phyloP scores from a whole-genome alignment of 164 flowering plant species.

The Pachysandra terminalis region DNA sequence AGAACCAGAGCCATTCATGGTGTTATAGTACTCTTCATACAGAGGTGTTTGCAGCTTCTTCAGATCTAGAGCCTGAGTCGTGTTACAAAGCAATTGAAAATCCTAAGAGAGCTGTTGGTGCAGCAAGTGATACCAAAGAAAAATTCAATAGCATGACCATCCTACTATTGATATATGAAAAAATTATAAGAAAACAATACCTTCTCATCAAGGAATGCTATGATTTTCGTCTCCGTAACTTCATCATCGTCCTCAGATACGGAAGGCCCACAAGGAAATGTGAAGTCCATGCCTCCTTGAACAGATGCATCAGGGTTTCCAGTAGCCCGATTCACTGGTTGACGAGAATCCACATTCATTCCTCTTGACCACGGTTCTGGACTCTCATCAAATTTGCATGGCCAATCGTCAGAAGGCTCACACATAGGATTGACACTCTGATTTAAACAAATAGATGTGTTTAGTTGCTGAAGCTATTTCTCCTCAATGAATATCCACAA shows the following conservation, averaged over 20 bases:
- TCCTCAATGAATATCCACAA: background rate
- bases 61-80: constrained; percentile 55
- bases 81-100: background rate
- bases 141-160: background rate
- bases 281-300: constrained; percentile 34
- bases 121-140: background rate
- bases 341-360: constrained; percentile 18
- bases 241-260: constrained; percentile 66
- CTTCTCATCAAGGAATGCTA: constrained; percentile 71
- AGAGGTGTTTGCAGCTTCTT: constrained; percentile 69
- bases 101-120: background rate
- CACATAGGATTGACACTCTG: constrained; percentile 69
- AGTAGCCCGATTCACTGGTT: constrained; percentile 20
- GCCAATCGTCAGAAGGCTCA: constrained; percentile 65
- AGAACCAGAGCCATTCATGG: constrained; percentile 39
- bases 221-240: constrained; percentile 65
- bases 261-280: constrained; percentile 43
- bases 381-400: constrained; percentile 52
- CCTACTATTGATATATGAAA: background rate
- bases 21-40: constrained; percentile 59
- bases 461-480: constrained; percentile 2
- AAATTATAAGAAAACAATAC: constrained; percentile 21
- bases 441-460: constrained; percentile 7
- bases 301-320: constrained; percentile 18
- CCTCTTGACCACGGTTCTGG: constrained; percentile 30